Percentiles rank a stretch among this genome's conserved stretches.
Conservation (phyloP, 2,329 filamentous ascomycete genomes). For the Ascocoryne sarcoides region DNA sequence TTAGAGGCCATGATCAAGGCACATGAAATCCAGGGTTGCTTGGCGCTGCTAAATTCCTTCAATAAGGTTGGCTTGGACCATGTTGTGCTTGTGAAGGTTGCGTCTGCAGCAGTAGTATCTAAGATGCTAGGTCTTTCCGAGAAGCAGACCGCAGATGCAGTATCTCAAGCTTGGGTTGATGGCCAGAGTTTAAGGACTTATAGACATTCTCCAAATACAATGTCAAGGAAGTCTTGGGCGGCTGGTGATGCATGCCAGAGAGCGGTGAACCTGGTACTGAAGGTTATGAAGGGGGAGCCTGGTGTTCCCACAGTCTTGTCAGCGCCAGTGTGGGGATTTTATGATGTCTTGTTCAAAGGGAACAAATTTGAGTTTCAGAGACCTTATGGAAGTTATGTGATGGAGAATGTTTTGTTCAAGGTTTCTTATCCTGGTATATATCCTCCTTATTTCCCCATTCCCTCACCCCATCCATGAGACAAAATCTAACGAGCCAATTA, state of each 20-base stretch:
- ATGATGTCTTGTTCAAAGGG: slow-evolving; percentile 95
- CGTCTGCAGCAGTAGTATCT: slow-evolving; percentile 85
- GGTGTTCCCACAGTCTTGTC: slow-evolving; percentile 89
- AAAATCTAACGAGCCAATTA: slow-evolving; percentile 18
- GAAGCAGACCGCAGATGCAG: slow-evolving; percentile 86
- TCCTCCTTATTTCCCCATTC: background rate
- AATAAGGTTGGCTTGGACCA: slow-evolving; percentile 98
- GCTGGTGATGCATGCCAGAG: slow-evolving; percentile 96
- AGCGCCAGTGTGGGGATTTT: slow-evolving; percentile 94
- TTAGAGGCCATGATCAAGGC: slow-evolving; percentile 98
- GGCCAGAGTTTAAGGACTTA: slow-evolving; percentile 95
- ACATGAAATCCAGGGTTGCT: slow-evolving; percentile 95
- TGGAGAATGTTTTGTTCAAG: slow-evolving; percentile 99
- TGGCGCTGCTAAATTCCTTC: slow-evolving; percentile 95
- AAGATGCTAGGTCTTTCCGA: slow-evolving; percentile 89
- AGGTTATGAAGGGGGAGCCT: slow-evolving; percentile 84
- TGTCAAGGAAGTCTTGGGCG: slow-evolving; percentile 99
- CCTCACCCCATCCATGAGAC: no score
- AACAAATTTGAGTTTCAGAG: slow-evolving; percentile 95
- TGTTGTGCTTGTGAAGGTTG: slow-evolving; percentile 96
- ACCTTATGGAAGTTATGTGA: slow-evolving; percentile 94
- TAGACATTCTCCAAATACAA: slow-evolving; percentile 96
- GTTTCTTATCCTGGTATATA: slow-evolving; percentile 85
- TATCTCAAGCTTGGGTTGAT: slow-evolving; percentile 96
- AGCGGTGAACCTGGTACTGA: slow-evolving; percentile 82